Evolutionary conservation across 257 asterid genomes (phyloP), one percentile per base, ranked within the genome.

Genomic region (Solanum neorickii): DNA sequence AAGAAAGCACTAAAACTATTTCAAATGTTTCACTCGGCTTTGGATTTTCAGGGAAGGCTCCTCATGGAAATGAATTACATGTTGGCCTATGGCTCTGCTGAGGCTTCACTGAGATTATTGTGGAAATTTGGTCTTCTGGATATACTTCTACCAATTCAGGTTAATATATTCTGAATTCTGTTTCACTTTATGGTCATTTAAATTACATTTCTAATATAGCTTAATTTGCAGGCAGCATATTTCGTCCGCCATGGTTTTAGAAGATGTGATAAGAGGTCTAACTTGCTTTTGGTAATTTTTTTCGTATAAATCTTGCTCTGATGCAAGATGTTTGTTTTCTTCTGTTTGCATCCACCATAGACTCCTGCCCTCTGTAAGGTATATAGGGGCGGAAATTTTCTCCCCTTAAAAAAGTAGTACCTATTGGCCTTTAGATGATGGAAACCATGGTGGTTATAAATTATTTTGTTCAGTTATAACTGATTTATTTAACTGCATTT

Each of bases 51-150:
- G 92, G 92, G 92, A 74, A 88, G 92, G 82, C 84, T 90, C 60
- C 89, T 90, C 47, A 84, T 90, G 92, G 92, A 90, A 86, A 82
- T 90, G 89, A 90, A 90, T 59, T 90, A 90, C 72, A 90, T 90
- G 92, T 73, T 90, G 27, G 92, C 90, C 13, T 90, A 90, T 88
- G 92, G 92, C 9, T 90, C 92, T 82, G 92, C 92, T 31, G 92
- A 90, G 87, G 90, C 88, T 46, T 90, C 92, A 6, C 27, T 90
- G 42, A 88, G 90, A 84, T 86, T 87, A 33, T 82, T 90, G 82
- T 90, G 92, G 92, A 90, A 82, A 83, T 90, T 88, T 88, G 92
- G 92, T 16, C 77, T 90, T 5, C 73, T 90, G 76, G 92, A 90
- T 52, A 88, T 90, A 56, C 89, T 90, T 90, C 83, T 90, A 23